Evolutionary conservation across 2,329 filamentous ascomycete species (phyloP).

Genomic region (Cercospora berteroae): DNA sequence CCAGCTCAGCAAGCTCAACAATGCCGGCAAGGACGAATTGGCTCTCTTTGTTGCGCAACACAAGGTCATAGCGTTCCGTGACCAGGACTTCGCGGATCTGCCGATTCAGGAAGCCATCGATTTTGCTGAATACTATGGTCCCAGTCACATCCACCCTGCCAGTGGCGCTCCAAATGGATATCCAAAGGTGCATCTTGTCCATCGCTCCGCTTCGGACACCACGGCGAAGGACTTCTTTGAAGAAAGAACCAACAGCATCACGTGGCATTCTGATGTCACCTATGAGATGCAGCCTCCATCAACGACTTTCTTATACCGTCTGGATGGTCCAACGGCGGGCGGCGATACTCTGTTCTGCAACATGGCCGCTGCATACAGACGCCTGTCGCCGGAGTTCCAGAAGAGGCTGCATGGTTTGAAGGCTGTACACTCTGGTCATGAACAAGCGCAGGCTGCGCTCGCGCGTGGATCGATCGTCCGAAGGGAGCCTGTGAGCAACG

Average conservation of each 20-base stretch:
- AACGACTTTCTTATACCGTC: constrained; percentile 82
- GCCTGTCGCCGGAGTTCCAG: constrained; percentile 75
- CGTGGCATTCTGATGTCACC: constrained; percentile 86
- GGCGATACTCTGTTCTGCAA: constrained; percentile 81
- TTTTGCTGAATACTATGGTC: constrained; percentile 73
- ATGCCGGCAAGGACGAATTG: constrained; percentile 72
- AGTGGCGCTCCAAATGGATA: constrained; percentile 71
- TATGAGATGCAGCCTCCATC: constrained; percentile 87
- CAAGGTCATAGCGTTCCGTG: constrained; percentile 75
- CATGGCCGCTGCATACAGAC: constrained; percentile 74
- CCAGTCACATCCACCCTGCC: constrained; percentile 78
- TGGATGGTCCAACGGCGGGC: constrained; percentile 77
- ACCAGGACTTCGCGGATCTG: constrained; percentile 65
- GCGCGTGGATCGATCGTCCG: constrained; percentile 67
- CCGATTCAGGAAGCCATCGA: constrained; percentile 68
- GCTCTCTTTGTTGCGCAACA: constrained; percentile 72
- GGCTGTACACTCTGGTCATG: constrained; percentile 75
- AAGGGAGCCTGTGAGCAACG: constrained; percentile 70
- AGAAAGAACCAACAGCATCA: constrained; percentile 68
- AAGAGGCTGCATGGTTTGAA: constrained; percentile 76
- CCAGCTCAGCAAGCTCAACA: constrained; percentile 66
- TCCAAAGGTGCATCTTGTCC: constrained; percentile 75
- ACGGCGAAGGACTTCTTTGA: constrained; percentile 62
- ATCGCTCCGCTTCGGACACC: constrained; percentile 66
- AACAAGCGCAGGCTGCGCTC: constrained; percentile 72